A percentile compares a stretch with the other conserved stretches of the same genome.
Evolutionary conservation across 805 yeast genomes (phyloP).

Genomic region (Cyberlindnera galapagoensis): DNA sequence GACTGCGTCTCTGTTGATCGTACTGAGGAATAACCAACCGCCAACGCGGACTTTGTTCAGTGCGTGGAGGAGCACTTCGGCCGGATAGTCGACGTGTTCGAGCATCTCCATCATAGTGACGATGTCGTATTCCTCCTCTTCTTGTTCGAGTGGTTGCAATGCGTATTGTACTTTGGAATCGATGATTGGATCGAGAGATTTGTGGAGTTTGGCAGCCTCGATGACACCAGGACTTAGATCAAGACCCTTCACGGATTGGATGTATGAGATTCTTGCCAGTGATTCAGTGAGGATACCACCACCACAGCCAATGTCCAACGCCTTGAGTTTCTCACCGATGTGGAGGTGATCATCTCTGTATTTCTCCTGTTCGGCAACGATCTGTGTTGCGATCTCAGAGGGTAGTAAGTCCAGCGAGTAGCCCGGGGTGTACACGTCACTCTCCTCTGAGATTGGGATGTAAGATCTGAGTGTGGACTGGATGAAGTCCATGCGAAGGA

Average conservation of each 20-base stretch:
- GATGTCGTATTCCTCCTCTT: constrained; percentile 52
- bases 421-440: constrained; percentile 66
- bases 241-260: constrained; percentile 65
- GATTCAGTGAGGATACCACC: constrained; percentile 94
- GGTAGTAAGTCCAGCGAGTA: constrained; percentile 68
- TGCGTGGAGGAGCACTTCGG: constrained; percentile 64
- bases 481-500: constrained; percentile 82
- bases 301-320: constrained; percentile 93
- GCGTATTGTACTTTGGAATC: constrained; percentile 51
- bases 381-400: constrained; percentile 37
- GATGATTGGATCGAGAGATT: constrained; percentile 56
- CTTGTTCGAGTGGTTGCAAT: constrained; percentile 55
- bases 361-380: constrained; percentile 43
- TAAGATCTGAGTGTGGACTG: constrained; percentile 43
- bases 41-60: constrained; percentile 55
- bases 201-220: constrained; percentile 71
- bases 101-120: constrained; percentile 91
- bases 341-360: constrained; percentile 32
- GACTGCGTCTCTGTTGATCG: constrained; percentile 82
- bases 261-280: constrained; percentile 65
- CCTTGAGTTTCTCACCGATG: constrained; percentile 33
- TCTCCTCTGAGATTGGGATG: constrained; percentile 12
- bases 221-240: constrained; percentile 83
- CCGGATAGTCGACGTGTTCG: constrained; percentile 89
- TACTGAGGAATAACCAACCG: constrained; percentile 84